Evolutionary conservation across 2,329 filamentous ascomycete species (phyloP).

Genomic region (Fusarium armeniacum): DNA sequence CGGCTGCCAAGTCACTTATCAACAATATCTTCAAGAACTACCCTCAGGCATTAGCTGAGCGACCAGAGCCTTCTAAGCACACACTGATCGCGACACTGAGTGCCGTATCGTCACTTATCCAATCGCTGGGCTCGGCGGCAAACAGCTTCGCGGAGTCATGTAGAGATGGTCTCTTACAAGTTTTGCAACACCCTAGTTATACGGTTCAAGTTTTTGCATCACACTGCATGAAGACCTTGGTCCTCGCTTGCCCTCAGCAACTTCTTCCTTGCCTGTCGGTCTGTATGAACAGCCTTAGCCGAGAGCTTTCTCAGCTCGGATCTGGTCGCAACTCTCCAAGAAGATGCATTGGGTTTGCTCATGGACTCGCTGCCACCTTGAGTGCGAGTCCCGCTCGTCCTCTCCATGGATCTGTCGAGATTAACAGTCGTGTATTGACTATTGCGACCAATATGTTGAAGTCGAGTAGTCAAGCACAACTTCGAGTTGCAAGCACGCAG

Average conservation of each 20-base stretch:
- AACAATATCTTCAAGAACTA: constrained; percentile 95
- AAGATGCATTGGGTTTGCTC: constrained; percentile 89
- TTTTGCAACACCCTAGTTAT: constrained; percentile 94
- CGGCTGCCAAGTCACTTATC: constrained; percentile 83
- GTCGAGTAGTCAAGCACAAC: constrained; percentile 89
- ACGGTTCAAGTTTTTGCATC: constrained; percentile 94
- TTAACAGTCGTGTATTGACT: constrained; percentile 90
- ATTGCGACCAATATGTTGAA: constrained; percentile 95
- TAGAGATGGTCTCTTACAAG: constrained; percentile 88
- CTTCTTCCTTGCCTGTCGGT: constrained; percentile 91
- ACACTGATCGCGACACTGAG: constrained; percentile 83
- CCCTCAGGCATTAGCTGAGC: constrained; percentile 88
- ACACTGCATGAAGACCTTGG: constrained; percentile 86
- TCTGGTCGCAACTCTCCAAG: constrained; percentile 83
- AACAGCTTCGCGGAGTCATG: constrained; percentile 84
- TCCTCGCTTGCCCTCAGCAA: constrained; percentile 92
- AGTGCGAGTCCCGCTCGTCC: constrained; percentile 91
- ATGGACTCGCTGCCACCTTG: constrained; percentile 89
- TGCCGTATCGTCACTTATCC: constrained; percentile 82
- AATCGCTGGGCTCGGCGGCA: constrained; percentile 84
- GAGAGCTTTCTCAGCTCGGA: constrained; percentile 84
- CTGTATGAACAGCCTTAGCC: constrained; percentile 93
- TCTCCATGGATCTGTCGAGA: constrained; percentile 93
- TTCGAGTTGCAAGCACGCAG: constrained; percentile 91
- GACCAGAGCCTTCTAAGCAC: constrained; percentile 89